Conservation (phyloP, 371 early-diverging fungal species). For the Mortierella sp. region DNA sequence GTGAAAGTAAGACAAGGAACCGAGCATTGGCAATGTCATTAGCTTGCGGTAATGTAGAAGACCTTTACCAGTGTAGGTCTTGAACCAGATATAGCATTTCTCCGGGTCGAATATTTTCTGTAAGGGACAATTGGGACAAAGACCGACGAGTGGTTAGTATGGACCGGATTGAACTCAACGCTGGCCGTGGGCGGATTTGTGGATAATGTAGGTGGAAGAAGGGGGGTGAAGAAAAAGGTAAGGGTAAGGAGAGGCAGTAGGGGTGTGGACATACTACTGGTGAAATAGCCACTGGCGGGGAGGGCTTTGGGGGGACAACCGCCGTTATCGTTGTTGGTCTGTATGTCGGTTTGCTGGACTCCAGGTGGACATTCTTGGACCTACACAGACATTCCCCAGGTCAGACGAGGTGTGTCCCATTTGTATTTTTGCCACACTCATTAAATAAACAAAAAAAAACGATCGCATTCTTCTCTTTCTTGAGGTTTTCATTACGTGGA, state of each 20-base stretch:
- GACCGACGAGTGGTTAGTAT: constrained; percentile 3
- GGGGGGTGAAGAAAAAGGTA: background rate
- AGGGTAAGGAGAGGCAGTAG: background rate
- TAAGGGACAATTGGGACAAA: constrained; percentile 3
- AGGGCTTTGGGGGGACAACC: constrained; percentile 6
- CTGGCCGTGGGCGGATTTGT: background rate
- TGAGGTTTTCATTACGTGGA: constrained; percentile 36
- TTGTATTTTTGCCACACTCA: background rate
- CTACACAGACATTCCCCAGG: constrained; percentile 23
- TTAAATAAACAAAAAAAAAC: background rate
- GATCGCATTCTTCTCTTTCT: background rate
- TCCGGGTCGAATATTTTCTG: constrained; percentile 27
- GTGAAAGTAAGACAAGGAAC: background rate
- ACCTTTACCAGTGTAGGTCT: constrained; percentile 36
- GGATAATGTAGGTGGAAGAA: background rate
- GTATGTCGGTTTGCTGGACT: constrained; percentile 25
- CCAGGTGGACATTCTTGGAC: constrained; percentile 28
- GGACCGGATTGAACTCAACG: background rate
- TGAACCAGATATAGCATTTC: constrained; percentile 39
- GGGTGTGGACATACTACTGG: constrained; percentile 22
- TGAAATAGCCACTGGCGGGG: constrained; percentile 12
- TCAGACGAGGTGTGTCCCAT: constrained; percentile 10
- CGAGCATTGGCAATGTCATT: background rate
- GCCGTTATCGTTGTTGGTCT: constrained; percentile 17
- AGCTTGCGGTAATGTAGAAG: background rate